These are phyloP conservation scores for Saitozyma sp. DNA, from an alignment of 768 basidiomycete genomes.

Conservation along the genomic window DNA sequence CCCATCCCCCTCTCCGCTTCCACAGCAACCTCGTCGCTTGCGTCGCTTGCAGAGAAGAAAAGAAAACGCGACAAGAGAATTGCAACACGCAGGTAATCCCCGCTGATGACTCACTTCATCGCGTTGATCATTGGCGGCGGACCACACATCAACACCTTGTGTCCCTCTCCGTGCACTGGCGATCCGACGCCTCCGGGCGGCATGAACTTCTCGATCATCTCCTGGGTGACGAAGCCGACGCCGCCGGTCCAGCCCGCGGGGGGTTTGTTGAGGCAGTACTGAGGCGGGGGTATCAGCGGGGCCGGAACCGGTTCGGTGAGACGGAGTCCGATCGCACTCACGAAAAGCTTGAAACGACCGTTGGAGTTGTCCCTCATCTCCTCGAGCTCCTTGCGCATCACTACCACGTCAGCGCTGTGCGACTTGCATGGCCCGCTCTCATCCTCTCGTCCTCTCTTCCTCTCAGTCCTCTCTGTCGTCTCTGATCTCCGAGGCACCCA, in stretches of 20 bases:
- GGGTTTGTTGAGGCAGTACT: conserved; percentile 91
- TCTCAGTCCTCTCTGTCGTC: background rate
- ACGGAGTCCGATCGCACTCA: conserved; percentile 20
- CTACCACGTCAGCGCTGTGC: conserved; percentile 17
- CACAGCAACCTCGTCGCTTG: no score
- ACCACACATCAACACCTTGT: conserved; percentile 52
- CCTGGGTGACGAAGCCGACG: conserved; percentile 87
- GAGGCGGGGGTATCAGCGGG: conserved; percentile 8
- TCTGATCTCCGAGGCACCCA: conserved; percentile 19
- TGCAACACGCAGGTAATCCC: background rate
- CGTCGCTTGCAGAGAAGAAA: no score
- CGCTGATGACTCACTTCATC: conserved; percentile 64
- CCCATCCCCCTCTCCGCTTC: no score
- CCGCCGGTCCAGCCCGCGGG: conserved; percentile 81
- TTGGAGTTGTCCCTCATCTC: conserved; percentile 66
- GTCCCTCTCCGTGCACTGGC: conserved; percentile 36
- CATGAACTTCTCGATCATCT: conserved; percentile 80
- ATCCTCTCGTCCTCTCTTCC: no score
- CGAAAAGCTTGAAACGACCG: conserved; percentile 70
- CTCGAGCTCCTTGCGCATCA: conserved; percentile 85
- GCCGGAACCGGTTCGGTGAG: background rate
- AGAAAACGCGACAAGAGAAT: background rate
- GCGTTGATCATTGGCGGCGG: conserved; percentile 76
- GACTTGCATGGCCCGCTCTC: no score
- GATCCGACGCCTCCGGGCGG: conserved; percentile 56